Base-by-base conservation (phyloP, 2,329 filamentous ascomycete genomes). In the Colletotrichum sp. region DNA sequence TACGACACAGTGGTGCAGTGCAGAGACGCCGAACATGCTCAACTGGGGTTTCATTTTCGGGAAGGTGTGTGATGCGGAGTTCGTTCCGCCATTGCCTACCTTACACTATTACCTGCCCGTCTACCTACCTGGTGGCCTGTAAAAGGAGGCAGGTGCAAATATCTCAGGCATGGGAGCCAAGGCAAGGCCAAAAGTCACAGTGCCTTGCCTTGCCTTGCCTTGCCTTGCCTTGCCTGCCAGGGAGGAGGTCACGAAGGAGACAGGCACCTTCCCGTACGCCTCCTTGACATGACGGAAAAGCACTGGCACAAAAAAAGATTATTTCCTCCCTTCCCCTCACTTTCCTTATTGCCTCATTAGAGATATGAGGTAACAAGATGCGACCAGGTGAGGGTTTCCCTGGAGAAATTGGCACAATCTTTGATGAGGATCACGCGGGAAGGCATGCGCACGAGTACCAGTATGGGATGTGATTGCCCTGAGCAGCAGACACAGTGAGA, bases 41-140 rank as follows among this genome's bases (percentile, higher is more conserved):
- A 36, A 72, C 27, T 59, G 69, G 9, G 32, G 73, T 72, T 73
- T 73, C 73, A 60, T 59, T 75, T 75, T 73, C 57, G 72, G 63
- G 69, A 68, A 75, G 57, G 69, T 44, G 63, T 72, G 63, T 32
- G 27, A 44, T 72, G 68, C 72, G 72, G 72, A 75, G 72, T 72
- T 75, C 69, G 67, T 72, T 75, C 72, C 69, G 69, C 55, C 55
- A 60, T 36, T 39, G 57, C 25, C 44, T 59, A 39, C 15, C 68
- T 28, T 39, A 57, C 27, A 55, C 36, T 13, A 25, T 25, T 25
- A 66, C 13, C 12, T 34, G 15, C 28, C 34, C 34, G 34, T 15
- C 28, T 61, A 12, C 57, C 22, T 44, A 39, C 36, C 36, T 19
- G 39, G 39, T 48, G 11, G 44, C 44, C 19, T 48, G 44, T 22